Conservation (phyloP, 2,329 filamentous ascomycete genomes). For the Magnaporthiopsis incrustans region DNA sequence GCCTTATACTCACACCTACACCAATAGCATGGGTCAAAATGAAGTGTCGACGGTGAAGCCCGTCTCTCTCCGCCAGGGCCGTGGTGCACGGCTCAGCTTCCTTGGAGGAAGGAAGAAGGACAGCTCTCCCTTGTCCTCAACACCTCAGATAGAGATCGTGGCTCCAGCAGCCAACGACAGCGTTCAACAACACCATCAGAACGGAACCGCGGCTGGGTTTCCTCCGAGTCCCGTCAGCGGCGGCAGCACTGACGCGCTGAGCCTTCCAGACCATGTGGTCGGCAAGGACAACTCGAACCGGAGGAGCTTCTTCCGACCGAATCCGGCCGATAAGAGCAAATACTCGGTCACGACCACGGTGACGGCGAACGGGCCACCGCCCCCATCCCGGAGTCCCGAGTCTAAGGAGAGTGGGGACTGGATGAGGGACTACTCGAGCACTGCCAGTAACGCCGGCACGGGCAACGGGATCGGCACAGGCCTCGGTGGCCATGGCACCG, state of each 20-base stretch:
- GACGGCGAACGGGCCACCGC: background rate
- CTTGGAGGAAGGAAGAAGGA: constrained; percentile 45
- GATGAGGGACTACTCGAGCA: constrained; percentile 21
- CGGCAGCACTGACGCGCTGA: constrained; percentile 23
- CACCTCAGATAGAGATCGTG: constrained; percentile 11
- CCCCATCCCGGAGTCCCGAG: constrained; percentile 8
- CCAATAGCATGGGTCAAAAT: constrained; percentile 23
- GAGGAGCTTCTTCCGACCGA: constrained; percentile 37
- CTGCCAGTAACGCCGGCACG: background rate
- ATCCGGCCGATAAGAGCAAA: constrained; percentile 10
- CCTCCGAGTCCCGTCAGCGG: constrained; percentile 11
- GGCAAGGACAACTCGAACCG: constrained; percentile 28
- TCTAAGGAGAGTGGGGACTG: constrained; percentile 19
- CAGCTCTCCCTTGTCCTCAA: constrained; percentile 16
- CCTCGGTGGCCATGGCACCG: constrained; percentile 16
- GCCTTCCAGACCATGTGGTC: constrained; percentile 13
- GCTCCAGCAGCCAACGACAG: constrained; percentile 11
- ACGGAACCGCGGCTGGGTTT: constrained; percentile 8
- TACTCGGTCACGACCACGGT: constrained; percentile 3
- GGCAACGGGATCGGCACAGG: background rate
- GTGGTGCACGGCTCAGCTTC: constrained; percentile 49
- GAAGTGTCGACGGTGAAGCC: constrained; percentile 43
- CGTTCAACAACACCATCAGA: constrained; percentile 5
- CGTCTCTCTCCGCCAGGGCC: constrained; percentile 40
- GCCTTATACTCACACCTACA: constrained; percentile 23